Evolutionary conservation across 768 basidiomycete genomes (phyloP), one percentile per base, ranked within the genome.

Genomic region (Auricularia sp.): DNA sequence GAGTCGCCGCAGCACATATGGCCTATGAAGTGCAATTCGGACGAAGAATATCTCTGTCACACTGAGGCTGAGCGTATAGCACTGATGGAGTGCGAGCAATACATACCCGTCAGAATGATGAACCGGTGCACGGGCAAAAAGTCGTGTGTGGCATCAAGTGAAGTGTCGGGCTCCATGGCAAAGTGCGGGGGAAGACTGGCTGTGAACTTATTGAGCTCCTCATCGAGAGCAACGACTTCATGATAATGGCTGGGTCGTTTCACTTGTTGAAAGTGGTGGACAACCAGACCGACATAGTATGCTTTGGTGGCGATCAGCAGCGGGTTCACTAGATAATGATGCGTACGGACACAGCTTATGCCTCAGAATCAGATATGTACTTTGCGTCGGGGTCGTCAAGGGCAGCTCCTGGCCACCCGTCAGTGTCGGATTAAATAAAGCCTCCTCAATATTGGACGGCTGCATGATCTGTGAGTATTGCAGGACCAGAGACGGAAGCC

Each of bases 231-330:
- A 54, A 89, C 73, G 44, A 94, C 91, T 72, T 96, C 93, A 34
- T 85, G 82, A 74, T 96, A 96, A 69, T 90, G 90, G 64, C 85
- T 87, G 65, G 80, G 84, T 29, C 84, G 83, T 54, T 85, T 82
- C 39, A 94, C 85, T 76, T 89, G 88, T 73, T 96, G 94, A 76
- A 94, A 96, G 76, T 95, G 92, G 70, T 94, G 91, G 47, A 92
- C 91, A 71, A 97, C 92, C 37, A 86, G 87, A 16, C 93, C 94
- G 66, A 95, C 94, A 66, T 33, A 59, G 34, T 59, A 59, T 8
- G 56, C 56, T 59, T 14, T 10, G 24, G 4, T 10, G 10, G 6
- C 11, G 6, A 33, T 59, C 56, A 59, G 29, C 18, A 54, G 7
- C 10, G 56, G 56, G 2, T 21, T 33, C 16, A 6, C 18, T 11